Evolutionary conservation across 2,329 filamentous ascomycete species (phyloP), one percentile per base, ranked within the genome.

Genomic region (Aspergillus tamarii): DNA sequence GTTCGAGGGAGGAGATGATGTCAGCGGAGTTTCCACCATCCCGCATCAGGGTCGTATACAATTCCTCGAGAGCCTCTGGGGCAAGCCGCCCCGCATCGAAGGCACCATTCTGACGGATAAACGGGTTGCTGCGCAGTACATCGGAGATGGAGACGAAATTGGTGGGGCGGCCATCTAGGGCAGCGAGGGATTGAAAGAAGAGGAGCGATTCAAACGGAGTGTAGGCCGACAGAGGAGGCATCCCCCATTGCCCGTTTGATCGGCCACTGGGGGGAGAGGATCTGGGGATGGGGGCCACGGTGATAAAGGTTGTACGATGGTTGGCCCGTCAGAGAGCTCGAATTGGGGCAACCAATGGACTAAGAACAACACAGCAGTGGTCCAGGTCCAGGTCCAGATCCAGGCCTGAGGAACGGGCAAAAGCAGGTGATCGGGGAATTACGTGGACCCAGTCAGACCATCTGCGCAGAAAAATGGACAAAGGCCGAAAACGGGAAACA

Each of bases 181-280:
- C 83, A 69, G 88, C 85, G 68, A 96, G 85, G 65, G 89, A 90
- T 80, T 94, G 92, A 81, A 95, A 94, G 73, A 96, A 86, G 69
- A 95, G 87, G 66, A 96, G 85, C 74, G 90, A 91, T 85, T 96
- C 93, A 83, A 96, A 91, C 71, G 90, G 87, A 75, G 92, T 94
- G 81, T 95, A 94, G 73, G 85, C 83, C 75, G 87, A 84, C 78
- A 84, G 75, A 77, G 83, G 82, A 81, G 83, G 84, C 85, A 88
- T 88, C 77, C 82, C 84, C 78, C 78, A 80, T 80, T 77, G 75
- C 75, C 76, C 71, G 73, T 73, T 71, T 66, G 68, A 67, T 71
- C 72, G 76, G 76, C 76, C 73, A 73, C 74, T 74, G 72, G 76
- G 73, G 70, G 74, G 66, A 60, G 69, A 67, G 58, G 66, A 60